Evolutionary conservation across 169 alveolate species (phyloP), one percentile per base, ranked within the genome.

Genomic region (Plasmodium cynomolgi): DNA sequence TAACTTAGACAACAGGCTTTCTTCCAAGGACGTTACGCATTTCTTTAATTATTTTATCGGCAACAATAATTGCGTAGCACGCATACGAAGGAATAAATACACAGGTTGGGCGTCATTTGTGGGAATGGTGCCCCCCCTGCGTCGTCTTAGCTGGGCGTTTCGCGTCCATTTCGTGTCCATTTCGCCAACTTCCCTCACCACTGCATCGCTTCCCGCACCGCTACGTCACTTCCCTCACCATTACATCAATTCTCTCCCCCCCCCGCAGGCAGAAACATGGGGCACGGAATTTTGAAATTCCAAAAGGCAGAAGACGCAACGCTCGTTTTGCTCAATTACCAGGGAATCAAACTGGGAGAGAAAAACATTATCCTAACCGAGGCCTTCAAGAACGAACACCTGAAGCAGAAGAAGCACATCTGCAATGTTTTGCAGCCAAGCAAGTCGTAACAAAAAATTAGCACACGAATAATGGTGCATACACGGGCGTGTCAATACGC

Each of bases 231-330:
- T 37, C 44, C 44, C 44, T 0, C 72, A 56, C 72, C n/a, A 3
- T 13, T 2, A 56, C n/a, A 56, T 56, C n/a, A 56, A 9, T 56
- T 13, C 8, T 7, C 31, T 13, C 15, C 15, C 15, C 26, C 56
- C 31, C n/a, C 44, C 44, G 73, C 94, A 96, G 97, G 95, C 17
- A 90, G 97, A 79, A 96, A 96, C 71, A 56, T 93, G 85, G 97
- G 97, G 33, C 96, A 93, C 79, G 97, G 97, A 17, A 85, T 93
- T 80, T 86, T 96, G 39, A 93, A 80, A 83, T 96, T 96, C 88
- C 92, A 96, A 62, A 96, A 96, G 72, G 96, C 97, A 20, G 95
- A 93, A 56, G 96, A 95, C 83, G 97, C 97, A 54, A 96, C 97
- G 2, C 84, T 96, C 23, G 91, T 96, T 33, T 81, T 96, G 74